A percentile compares a stretch with the other conserved stretches of the same genome.
Evolutionary conservation across 352 stramenopile species (phyloP).

Genomic region (Halophytophthora batemanensis): DNA sequence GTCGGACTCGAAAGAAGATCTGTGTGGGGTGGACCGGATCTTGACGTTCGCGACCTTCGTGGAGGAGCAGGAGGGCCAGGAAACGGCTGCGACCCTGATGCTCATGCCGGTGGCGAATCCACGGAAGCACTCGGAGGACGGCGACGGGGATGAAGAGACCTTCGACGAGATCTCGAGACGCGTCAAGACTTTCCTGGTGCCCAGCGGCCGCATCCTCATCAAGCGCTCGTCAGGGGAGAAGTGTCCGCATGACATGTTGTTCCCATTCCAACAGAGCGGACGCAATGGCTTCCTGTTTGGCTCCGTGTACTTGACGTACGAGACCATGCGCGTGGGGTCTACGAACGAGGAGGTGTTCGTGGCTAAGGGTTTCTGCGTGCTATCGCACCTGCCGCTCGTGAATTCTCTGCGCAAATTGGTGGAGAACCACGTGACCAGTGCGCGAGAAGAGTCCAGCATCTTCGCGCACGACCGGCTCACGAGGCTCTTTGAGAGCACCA

Average conservation of each 20-base stretch:
- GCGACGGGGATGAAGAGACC: constrained; percentile 12
- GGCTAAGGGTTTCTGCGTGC: constrained; percentile 65
- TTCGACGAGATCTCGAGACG: constrained; percentile 57
- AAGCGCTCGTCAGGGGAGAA: constrained; percentile 25
- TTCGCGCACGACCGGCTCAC: constrained; percentile 47
- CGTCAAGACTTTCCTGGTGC: constrained; percentile 73
- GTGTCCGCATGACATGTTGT: constrained; percentile 54
- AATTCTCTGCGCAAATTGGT: constrained; percentile 54
- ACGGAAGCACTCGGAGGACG: constrained; percentile 14
- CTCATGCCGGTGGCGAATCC: constrained; percentile 49
- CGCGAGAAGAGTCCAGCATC: constrained; percentile 31
- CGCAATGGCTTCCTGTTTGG: constrained; percentile 72
- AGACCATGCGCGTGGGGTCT: constrained; percentile 39
- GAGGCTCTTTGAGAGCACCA: constrained; percentile 38
- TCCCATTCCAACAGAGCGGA: constrained; percentile 77
- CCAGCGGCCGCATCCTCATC: constrained; percentile 54
- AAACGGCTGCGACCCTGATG: constrained; percentile 46
- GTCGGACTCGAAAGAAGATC: constrained; percentile 21
- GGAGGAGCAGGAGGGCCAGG: constrained; percentile 38
- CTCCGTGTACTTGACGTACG: constrained; percentile 77
- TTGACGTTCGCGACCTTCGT: constrained; percentile 73
- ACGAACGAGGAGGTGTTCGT: constrained; percentile 49
- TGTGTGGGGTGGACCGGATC: constrained; percentile 48
- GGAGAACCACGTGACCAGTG: constrained; percentile 44
- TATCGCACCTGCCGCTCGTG: constrained; percentile 64